These are phyloP conservation scores for Cucurbita ficifolia DNA, from an alignment of 306 rosid species.

Conservation along the genomic window DNA sequence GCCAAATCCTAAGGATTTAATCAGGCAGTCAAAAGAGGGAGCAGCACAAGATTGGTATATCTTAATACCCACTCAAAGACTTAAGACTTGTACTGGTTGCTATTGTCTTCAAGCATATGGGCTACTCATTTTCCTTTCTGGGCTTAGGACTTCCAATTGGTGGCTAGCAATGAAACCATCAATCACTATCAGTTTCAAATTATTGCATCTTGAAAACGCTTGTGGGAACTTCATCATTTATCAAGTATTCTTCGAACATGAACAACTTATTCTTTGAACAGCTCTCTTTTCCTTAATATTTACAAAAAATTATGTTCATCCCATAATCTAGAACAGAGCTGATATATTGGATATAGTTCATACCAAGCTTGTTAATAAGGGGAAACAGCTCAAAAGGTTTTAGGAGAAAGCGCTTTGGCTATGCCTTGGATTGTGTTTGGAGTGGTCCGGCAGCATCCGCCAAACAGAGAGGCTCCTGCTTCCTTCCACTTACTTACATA, in stretches of 20 bases:
- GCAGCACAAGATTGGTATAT: background rate
- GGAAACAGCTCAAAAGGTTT: background rate
- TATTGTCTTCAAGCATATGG: background rate
- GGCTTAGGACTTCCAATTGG: background rate
- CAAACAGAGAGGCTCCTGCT: constrained; percentile 73
- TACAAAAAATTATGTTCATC: background rate
- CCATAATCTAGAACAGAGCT: background rate
- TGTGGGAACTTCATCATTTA: background rate
- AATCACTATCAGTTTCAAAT: background rate
- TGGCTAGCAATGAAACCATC: background rate
- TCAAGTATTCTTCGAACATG: background rate
- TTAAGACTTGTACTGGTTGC: background rate
- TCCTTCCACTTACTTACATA: constrained; percentile 60
- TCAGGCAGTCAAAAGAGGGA: background rate
- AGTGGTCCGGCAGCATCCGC: constrained; percentile 92
- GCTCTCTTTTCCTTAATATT: background rate
- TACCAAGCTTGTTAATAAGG: background rate
- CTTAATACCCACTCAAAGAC: background rate
- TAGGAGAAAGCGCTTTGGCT: constrained; percentile 21
- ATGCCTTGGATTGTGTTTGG: constrained; percentile 71
- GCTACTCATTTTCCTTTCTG: background rate
- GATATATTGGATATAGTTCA: background rate
- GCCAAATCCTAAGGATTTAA: background rate
- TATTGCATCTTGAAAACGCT: background rate
- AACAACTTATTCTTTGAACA: background rate